phyloP scores from a whole-genome alignment of 106 monocot species.

The Acorus gramineus region DNA sequence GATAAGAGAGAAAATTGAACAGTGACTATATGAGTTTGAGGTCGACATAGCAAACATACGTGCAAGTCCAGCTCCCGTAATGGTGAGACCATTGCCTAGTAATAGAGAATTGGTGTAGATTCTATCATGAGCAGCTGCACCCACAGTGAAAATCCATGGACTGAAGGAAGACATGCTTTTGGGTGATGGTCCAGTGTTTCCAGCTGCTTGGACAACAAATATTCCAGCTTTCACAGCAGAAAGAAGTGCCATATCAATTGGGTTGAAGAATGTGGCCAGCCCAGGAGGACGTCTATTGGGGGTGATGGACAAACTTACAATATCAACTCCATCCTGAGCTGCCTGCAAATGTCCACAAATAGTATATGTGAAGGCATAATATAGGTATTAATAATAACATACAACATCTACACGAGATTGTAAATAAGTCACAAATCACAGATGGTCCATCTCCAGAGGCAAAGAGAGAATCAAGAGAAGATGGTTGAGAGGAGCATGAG shows the following conservation, averaged over 20 bases:
- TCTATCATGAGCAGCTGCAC: slow-evolving; percentile 88
- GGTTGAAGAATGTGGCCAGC: slow-evolving; percentile 88
- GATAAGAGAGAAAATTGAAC: too few relatives aligned
- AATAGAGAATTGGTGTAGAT: slow-evolving; percentile 59
- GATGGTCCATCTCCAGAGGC: too few relatives aligned
- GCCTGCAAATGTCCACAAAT: slow-evolving; percentile 39
- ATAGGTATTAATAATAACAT: too few relatives aligned
- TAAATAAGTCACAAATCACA: too few relatives aligned
- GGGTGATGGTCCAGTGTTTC: slow-evolving; percentile 87
- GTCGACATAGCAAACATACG: slow-evolving; percentile 36
- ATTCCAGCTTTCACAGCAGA: slow-evolving; percentile 83
- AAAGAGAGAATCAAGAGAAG: too few relatives aligned
- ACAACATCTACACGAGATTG: too few relatives aligned
- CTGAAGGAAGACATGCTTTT: slow-evolving; percentile 94
- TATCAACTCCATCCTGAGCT: slow-evolving; percentile 91
- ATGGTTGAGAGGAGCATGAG: too few relatives aligned
- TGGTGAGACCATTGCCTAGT: slow-evolving; percentile 79
- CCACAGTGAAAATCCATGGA: slow-evolving; percentile 98
- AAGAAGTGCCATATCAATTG: slow-evolving; percentile 86
- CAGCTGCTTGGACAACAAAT: slow-evolving; percentile 96
- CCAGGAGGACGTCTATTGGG: slow-evolving; percentile 87
- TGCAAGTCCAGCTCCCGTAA: slow-evolving; percentile 84
- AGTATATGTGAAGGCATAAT: too few relatives aligned
- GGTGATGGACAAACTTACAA: slow-evolving; percentile 90
- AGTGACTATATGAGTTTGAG: too few relatives aligned